Evolutionary conservation across 2,329 filamentous ascomycete genomes (phyloP), one percentile per base, ranked within the genome.

Genomic region (Calonectria henricotiae): DNA sequence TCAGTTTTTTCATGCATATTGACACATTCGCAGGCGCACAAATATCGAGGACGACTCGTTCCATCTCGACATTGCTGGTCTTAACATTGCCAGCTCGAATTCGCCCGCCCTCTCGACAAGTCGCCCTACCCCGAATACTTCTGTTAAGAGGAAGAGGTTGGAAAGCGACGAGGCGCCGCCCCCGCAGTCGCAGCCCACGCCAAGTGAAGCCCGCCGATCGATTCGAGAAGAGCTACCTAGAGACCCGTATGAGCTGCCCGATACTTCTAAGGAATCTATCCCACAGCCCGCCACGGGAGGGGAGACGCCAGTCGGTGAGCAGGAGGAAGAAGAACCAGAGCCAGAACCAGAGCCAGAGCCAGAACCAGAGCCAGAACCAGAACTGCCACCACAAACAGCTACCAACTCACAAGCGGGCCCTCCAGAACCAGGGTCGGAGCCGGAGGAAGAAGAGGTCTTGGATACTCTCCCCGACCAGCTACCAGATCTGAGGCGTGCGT

Each of bases 1-100:
- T 41, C 4, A 23, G 0, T n/a, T 54, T 20, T 20, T 32, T 15
- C 4, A 30, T 30, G 4, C 4, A 44, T 47, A 30, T 61, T 70
- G 51, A 68, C 58, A 39, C 74, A 54, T 30, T 49, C 17, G 0
- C 5, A 89, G 87, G 74, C 86, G 86, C 74, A 86, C 88, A 68
- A 86, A 91, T 77, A 84, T 92, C 15, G 88, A 85, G 72, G 88
- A 91, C 72, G 85, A 90, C 12, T 89, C 89, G 6, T 92, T 92
- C 76, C 86, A 85, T 15, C 85, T 91, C 74, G 80, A 86, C 58
- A 82, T 89, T 58, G 85, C 83, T 32, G 84, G 83, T 70, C 80
- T 87, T 44, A 78, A 81, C 51, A 75, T 74, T 46, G 73, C 73
- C 58, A 69, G 65, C 30, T 77, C 73, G 75, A 75, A 12, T 73